Evolutionary conservation across 2,329 filamentous ascomycete species (phyloP).

Genomic region (Aureobasidium sp.): DNA sequence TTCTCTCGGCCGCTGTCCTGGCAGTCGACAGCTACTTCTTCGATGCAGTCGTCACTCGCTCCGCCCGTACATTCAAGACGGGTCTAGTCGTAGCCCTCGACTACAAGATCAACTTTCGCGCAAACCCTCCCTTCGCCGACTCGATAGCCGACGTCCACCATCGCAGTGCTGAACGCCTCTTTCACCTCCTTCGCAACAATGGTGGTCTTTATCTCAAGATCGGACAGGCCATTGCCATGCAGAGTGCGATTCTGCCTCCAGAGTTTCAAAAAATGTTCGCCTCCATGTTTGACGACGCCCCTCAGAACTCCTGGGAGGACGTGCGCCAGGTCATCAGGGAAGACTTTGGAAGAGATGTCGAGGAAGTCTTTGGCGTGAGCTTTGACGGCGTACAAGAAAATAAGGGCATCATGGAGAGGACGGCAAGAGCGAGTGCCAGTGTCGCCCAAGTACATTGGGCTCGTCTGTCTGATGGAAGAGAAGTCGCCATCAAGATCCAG

Average conservation of each 20-base stretch:
- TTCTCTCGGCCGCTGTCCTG: slow-evolving; percentile 57
- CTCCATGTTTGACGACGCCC: slow-evolving; percentile 95
- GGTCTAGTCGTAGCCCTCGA: slow-evolving; percentile 78
- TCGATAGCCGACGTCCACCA: slow-evolving; percentile 71
- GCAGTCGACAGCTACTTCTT: slow-evolving; percentile 67
- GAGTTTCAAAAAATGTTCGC: slow-evolving; percentile 96
- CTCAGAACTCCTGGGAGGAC: slow-evolving; percentile 82
- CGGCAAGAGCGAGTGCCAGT: slow-evolving; percentile 72
- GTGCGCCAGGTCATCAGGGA: slow-evolving; percentile 78
- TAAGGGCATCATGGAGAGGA: slow-evolving; percentile 63
- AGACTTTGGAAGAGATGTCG: slow-evolving; percentile 75
- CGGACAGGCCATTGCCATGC: slow-evolving; percentile 97
- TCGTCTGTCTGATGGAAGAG: slow-evolving; percentile 71
- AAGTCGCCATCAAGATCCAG: slow-evolving; percentile 94
- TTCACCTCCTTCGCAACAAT: slow-evolving; percentile 73
- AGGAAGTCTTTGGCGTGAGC: slow-evolving; percentile 88
- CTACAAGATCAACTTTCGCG: slow-evolving; percentile 94
- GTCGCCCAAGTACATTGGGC: slow-evolving; percentile 98
- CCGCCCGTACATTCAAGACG: slow-evolving; percentile 70
- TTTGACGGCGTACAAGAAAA: slow-evolving; percentile 50
- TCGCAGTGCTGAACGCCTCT: slow-evolving; percentile 77
- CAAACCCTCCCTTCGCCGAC: slow-evolving; percentile 65
- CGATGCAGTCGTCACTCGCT: slow-evolving; percentile 71
- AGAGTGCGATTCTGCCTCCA: slow-evolving; percentile 84
- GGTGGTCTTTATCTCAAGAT: slow-evolving; percentile 96